Evolutionary conservation across 495 filamentous ascomycete species (phyloP), one percentile per base, ranked within the genome.

Genomic region (Saxophila tyrrhenica): DNA sequence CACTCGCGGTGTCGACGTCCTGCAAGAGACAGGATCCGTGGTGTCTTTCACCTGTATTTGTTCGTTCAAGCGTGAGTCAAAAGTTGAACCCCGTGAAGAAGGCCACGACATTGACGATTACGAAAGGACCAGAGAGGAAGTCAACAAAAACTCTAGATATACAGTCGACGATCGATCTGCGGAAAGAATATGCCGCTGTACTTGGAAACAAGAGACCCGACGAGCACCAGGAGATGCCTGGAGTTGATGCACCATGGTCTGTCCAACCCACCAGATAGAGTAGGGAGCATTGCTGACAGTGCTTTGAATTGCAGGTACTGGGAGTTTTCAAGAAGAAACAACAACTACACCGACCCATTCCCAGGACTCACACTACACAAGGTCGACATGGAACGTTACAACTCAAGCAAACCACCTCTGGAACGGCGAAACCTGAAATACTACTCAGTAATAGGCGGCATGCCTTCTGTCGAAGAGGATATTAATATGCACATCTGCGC

Each of bases 321-420:
- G 53, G 53, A 55, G 17, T 55, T 55, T 42, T n/a, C 35, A 10
- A 22, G 25, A 20, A 24, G 44, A 15, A 44, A 42, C 38, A 25
- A 29, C 8, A 50, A 44, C 7, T 49, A 54, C 32, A 53, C 50
- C 7, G 56, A 62, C 25, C 52, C 53, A 0, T 86, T 84, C 58
- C 82, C 82, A 0, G 69, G 75, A 0, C 65, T 86, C 2, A 73
- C 80, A 13, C 77, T 82, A 58, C 73, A 74, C 25, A 85, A 85
- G 64, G 76, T 79, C 22, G 77, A 85, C 55, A 82, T 86, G 76
- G 57, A 54, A 11, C 64, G 57, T 0, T 81, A 71, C 57, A 85
- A 86, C 60, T 39, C 59, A 3, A 66, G 56, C 0, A 69, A 70
- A 20, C 50, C 69, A 0, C 69, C 78, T 0, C 72, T 78, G 32